Percentiles rank a stretch among this genome's conserved stretches.
Evolutionary conservation across 2,329 filamentous ascomycete genomes (phyloP).

Genomic region (Trichoderma afroharzianum): DNA sequence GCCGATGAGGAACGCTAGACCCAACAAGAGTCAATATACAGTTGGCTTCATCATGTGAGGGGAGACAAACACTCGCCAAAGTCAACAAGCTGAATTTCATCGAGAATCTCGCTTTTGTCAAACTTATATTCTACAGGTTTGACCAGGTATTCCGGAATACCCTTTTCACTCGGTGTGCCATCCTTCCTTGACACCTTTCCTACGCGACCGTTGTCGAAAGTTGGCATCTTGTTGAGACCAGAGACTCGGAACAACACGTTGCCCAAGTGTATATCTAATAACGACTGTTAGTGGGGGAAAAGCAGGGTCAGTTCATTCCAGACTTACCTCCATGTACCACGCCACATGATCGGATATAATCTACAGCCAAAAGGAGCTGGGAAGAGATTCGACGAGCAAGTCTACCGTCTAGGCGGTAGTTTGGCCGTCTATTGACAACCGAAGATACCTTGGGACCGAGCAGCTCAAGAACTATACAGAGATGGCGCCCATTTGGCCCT

Average conservation of each 20-base stretch:
- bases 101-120: not conserved
- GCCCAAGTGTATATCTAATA: not conserved
- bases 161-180: not conserved
- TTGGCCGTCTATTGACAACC: not conserved
- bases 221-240: not conserved
- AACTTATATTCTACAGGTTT: not conserved
- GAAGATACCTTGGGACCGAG: not conserved
- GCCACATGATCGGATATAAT: not conserved
- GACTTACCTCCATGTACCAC: not conserved
- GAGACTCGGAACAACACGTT: not conserved
- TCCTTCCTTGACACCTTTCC: not conserved
- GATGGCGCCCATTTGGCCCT: not conserved
- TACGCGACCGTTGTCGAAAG: not conserved
- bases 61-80: not conserved
- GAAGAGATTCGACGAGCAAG: not conserved
- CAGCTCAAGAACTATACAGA: not conserved
- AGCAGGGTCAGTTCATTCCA: not conserved
- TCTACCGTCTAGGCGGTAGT: not conserved
- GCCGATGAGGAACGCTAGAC: not conserved
- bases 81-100: not conserved
- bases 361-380: not conserved
- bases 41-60: not conserved
- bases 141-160: not conserved
- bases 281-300: not conserved
- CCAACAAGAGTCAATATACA: not conserved